Percentiles rank a stretch among this genome's conserved stretches.
Conservation (phyloP, 306 rosid species). For the Quercus parvula region DNA sequence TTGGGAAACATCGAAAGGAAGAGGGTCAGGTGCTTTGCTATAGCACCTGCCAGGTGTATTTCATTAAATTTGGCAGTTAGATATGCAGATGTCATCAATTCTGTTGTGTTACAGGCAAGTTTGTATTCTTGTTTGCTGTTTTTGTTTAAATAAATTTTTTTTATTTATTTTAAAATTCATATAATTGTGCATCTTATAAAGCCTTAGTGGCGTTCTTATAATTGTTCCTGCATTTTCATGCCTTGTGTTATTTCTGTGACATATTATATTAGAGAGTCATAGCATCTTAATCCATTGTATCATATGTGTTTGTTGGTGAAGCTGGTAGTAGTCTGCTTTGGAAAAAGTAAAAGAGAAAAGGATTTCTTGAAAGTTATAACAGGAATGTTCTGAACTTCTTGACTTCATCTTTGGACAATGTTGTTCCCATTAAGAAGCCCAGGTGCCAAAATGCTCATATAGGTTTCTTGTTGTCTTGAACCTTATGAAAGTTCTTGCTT, state of each 20-base stretch:
- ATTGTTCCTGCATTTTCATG: background rate
- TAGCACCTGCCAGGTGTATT: conserved; percentile 94
- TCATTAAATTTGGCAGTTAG: conserved; percentile 86
- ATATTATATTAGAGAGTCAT: background rate
- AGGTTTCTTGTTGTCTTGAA: background rate
- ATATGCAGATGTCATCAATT: conserved; percentile 89
- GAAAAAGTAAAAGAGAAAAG: background rate
- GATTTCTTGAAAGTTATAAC: background rate
- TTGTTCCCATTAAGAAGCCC: background rate
- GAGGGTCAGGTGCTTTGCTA: conserved; percentile 80
- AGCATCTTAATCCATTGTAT: background rate
- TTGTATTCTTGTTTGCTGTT: conserved; percentile 10
- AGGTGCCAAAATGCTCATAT: background rate
- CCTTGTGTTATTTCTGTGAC: background rate
- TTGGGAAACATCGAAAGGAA: conserved; percentile 71
- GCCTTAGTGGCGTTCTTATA: background rate
- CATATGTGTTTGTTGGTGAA: background rate
- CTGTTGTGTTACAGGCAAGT: conserved; percentile 91
- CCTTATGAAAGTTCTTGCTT: background rate
- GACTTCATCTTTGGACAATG: background rate
- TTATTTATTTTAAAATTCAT: background rate
- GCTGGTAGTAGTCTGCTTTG: background rate
- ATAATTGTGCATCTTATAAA: conserved; percentile 1
- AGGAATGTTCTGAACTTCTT: background rate
- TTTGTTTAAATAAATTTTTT: background rate